A percentile compares a stretch with the other conserved stretches of the same genome.
Evolutionary conservation across 441 rosid genomes (phyloP).

Genomic region (Francoa sonchifolia): DNA sequence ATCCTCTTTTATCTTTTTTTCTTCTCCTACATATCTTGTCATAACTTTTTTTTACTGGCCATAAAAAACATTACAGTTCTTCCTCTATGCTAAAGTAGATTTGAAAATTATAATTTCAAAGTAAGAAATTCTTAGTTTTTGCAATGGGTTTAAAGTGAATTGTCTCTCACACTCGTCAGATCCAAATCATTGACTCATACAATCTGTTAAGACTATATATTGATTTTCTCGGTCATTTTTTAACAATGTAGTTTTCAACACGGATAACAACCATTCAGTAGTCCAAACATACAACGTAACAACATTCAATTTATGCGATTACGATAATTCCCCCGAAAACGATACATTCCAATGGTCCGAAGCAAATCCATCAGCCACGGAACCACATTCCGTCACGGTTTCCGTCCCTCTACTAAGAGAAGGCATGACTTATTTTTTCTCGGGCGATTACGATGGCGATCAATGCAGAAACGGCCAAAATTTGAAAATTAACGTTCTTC

Average conservation of each 20-base stretch:
- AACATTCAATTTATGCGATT: constrained; percentile 61
- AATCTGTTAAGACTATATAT: background rate
- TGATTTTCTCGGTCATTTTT: background rate
- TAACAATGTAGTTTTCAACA: constrained; percentile 59
- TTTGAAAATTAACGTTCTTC: constrained; percentile 55
- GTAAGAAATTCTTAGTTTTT: too few species aligned
- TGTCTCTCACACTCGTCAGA: too few species aligned
- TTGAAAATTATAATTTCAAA: too few species aligned
- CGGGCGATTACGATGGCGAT: constrained; percentile 77
- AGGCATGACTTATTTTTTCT: constrained; percentile 68
- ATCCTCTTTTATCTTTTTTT: too few species aligned
- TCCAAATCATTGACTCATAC: background rate
- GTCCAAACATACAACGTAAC: constrained; percentile 73
- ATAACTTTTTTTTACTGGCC: too few species aligned
- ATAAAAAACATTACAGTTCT: too few species aligned
- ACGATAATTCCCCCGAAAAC: constrained; percentile 34
- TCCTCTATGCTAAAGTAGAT: too few species aligned
- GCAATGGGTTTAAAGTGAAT: too few species aligned
- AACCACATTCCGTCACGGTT: constrained; percentile 39
- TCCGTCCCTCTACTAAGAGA: constrained; percentile 61
- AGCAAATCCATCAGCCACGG: constrained; percentile 59
- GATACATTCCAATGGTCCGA: constrained; percentile 62
- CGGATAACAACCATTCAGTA: constrained; percentile 77
- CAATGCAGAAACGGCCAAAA: constrained; percentile 65
- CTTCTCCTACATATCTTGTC: too few species aligned